Conservation (phyloP, 768 basidiomycete species). For the Pulveroboletus frians region DNA sequence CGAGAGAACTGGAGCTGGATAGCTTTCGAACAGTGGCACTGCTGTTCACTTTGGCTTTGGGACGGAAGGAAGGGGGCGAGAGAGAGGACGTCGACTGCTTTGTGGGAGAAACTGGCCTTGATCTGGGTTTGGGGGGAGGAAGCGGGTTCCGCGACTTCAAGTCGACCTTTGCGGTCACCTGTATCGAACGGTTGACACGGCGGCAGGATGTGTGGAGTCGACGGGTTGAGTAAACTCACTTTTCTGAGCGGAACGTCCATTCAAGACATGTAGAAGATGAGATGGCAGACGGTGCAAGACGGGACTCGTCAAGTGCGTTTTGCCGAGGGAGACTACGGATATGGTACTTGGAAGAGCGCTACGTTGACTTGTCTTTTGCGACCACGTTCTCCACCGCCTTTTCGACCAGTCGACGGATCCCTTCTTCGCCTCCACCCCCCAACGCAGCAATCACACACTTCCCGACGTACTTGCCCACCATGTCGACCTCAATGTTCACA, state of each 20-base stretch:
- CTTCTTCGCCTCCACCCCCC: slow-evolving; percentile 47
- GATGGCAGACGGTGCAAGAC: background rate
- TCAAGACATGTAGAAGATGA: background rate
- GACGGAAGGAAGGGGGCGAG: slow-evolving; percentile 33
- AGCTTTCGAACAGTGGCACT: slow-evolving; percentile 39
- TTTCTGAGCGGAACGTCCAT: slow-evolving; percentile 44
- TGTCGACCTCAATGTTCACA: slow-evolving; percentile 95
- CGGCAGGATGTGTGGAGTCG: background rate
- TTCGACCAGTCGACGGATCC: slow-evolving; percentile 47
- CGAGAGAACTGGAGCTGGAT: slow-evolving; percentile 20
- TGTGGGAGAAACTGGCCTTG: slow-evolving; percentile 48
- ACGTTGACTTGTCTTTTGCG: slow-evolving; percentile 29
- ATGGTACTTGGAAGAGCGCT: background rate
- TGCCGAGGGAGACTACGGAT: slow-evolving; percentile 1
- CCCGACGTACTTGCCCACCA: slow-evolving; percentile 88
- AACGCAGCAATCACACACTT: slow-evolving; percentile 75
- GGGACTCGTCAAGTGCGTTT: background rate
- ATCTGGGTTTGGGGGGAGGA: slow-evolving; percentile 28
- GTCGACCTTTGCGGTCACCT: slow-evolving; percentile 54
- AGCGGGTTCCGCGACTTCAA: slow-evolving; percentile 32
- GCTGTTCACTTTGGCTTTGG: slow-evolving; percentile 60
- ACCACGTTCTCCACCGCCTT: slow-evolving; percentile 54
- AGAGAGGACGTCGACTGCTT: slow-evolving; percentile 31
- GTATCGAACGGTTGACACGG: slow-evolving; percentile 16
- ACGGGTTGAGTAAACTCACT: slow-evolving; percentile 28